phyloP scores from a whole-genome alignment of 768 basidiomycete genomes.

The Phanerochaete sordida region DNA sequence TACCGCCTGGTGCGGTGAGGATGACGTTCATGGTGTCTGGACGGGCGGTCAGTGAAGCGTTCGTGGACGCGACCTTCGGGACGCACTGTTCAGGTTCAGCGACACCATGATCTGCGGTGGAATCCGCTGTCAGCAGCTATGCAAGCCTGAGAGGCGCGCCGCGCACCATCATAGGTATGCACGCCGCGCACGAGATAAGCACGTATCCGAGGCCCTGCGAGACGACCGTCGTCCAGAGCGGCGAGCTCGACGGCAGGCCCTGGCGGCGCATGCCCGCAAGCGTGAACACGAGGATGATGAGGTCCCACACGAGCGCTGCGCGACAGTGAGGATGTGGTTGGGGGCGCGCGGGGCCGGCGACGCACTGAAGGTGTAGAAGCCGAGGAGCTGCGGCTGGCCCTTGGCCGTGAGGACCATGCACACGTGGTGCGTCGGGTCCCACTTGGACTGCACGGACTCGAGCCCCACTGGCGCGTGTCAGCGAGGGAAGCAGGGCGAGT shows the following conservation, averaged over 20 bases:
- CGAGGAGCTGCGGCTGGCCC: not conserved
- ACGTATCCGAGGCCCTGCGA: not conserved
- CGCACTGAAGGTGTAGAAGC: constrained; percentile 1
- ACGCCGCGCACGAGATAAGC: not conserved
- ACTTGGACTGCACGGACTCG: not conserved
- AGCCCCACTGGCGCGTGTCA: not conserved
- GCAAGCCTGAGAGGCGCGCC: not conserved
- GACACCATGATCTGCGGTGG: not conserved
- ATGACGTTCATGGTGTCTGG: constrained; percentile 5
- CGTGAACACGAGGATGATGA: constrained; percentile 4
- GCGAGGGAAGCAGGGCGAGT: not conserved
- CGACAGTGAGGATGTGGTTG: not conserved
- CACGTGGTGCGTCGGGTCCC: not conserved
- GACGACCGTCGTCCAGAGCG: not conserved
- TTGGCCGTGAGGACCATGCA: not conserved
- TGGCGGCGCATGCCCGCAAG: not conserved
- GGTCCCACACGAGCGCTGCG: constrained; percentile 4
- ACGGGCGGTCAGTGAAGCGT: not conserved
- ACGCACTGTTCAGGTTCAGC: constrained; percentile 2
- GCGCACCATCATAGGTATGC: constrained; percentile 5
- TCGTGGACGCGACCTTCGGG: not conserved
- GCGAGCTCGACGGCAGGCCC: not conserved
- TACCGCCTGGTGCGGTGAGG: not conserved
- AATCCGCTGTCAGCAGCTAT: not conserved
- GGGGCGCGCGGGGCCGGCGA: not conserved